Percentiles rank a stretch among this genome's conserved stretches.
phyloP scores from a whole-genome alignment of 768 basidiomycete species.

The Leccinum fibrillosum region DNA sequence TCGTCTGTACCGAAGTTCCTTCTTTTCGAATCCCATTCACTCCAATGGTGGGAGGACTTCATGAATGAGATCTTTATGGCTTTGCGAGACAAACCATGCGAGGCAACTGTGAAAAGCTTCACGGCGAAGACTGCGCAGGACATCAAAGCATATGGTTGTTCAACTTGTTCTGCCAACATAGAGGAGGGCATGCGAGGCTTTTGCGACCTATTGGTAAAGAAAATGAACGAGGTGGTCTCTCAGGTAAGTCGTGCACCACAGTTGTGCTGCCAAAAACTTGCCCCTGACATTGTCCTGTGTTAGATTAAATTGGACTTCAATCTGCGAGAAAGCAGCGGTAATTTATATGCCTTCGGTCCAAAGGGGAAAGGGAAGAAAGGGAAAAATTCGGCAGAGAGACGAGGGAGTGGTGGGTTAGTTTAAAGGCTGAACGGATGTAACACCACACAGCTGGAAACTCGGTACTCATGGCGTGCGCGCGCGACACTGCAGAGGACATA shows the following conservation, averaged over 20 bases:
- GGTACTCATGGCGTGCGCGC: too few relatives aligned
- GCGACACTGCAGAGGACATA: too few relatives aligned
- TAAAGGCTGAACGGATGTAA: too few relatives aligned
- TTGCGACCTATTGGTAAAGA: conserved; percentile 3
- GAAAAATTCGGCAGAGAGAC: too few relatives aligned
- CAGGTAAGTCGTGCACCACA: background rate
- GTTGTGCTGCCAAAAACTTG: background rate
- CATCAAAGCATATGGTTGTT: background rate
- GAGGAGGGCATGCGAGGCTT: conserved; percentile 16
- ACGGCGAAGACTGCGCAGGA: background rate
- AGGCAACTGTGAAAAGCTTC: background rate
- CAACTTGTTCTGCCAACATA: background rate
- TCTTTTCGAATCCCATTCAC: background rate
- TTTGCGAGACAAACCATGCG: conserved; percentile 21
- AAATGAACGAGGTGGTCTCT: background rate
- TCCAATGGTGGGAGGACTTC: conserved; percentile 23
- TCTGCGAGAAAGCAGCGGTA: background rate
- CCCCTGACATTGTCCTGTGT: background rate
- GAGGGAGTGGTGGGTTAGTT: too few relatives aligned
- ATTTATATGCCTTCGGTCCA: too few relatives aligned
- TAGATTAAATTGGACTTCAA: background rate
- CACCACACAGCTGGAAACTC: too few relatives aligned
- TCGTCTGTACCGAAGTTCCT: background rate
- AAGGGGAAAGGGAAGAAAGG: too few relatives aligned
- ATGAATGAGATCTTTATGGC: conserved; percentile 9